Evolutionary conservation across 73 alveolate species (phyloP).

Genomic region (Paramecium pentaurelia): DNA sequence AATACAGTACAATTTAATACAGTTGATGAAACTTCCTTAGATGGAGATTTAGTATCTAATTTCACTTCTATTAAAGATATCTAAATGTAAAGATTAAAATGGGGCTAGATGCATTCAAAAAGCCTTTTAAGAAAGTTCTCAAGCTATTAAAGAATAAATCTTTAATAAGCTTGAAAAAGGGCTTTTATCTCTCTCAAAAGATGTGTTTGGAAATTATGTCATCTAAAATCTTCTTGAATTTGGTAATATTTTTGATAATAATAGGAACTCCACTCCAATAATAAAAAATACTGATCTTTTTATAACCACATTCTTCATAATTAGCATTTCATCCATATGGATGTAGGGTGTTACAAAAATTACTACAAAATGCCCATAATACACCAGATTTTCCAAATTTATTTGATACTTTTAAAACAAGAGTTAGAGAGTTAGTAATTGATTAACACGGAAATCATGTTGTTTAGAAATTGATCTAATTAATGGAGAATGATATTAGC

Average conservation of each 20-base stretch:
- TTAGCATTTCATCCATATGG: constrained; percentile 72
- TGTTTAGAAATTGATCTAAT: not conserved
- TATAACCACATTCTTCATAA: constrained; percentile 61
- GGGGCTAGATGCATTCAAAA: constrained; percentile 70
- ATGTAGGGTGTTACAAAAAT: constrained; percentile 71
- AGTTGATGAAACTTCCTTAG: not conserved
- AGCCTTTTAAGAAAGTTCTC: constrained; percentile 67
- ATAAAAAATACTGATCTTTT: constrained; percentile 33
- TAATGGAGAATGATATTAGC: not conserved
- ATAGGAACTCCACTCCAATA: constrained; percentile 7
- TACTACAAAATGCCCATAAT: constrained; percentile 56
- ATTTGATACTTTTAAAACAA: constrained; percentile 50
- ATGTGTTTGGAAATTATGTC: constrained; percentile 76
- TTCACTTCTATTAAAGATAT: not conserved
- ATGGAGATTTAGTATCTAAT: not conserved
- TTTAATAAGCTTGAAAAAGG: constrained; percentile 63
- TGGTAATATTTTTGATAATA: not conserved
- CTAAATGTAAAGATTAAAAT: constrained; percentile 61
- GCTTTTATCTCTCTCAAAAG: constrained; percentile 65
- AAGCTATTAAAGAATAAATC: constrained; percentile 58
- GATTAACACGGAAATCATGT: constrained; percentile 83
- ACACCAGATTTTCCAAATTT: constrained; percentile 46
- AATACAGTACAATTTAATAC: not conserved
- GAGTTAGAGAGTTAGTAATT: constrained; percentile 65
- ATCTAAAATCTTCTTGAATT: constrained; percentile 67